Conservation (phyloP, 2,329 filamentous ascomycete genomes). For the Neobulgaria alba region DNA sequence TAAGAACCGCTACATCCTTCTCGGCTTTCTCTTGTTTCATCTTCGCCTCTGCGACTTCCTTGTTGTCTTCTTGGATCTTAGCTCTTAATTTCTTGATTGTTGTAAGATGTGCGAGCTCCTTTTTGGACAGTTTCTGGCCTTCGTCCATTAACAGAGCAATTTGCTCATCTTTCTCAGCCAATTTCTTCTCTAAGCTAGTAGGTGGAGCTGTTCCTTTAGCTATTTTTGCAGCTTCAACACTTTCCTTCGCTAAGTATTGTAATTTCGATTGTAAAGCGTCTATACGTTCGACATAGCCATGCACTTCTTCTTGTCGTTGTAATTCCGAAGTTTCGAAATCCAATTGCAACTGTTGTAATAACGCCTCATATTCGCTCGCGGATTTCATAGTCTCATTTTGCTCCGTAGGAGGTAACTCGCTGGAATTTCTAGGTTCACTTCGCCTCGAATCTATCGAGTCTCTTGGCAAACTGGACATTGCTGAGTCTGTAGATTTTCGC, state of each 20-base stretch:
- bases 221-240: slow-evolving; percentile 65
- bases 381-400: slow-evolving; percentile 1
- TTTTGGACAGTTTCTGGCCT: slow-evolving; percentile 78
- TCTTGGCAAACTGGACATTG: slow-evolving; percentile 19
- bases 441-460: slow-evolving; percentile 17
- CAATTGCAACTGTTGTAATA: slow-evolving; percentile 30
- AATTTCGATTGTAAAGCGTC: slow-evolving; percentile 89
- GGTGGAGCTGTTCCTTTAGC: slow-evolving; percentile 52
- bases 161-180: slow-evolving; percentile 84
- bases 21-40: slow-evolving; percentile 50
- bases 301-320: slow-evolving; percentile 70
- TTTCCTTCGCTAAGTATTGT: slow-evolving; percentile 75
- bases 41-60: slow-evolving; percentile 50
- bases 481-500: slow-evolving; percentile 24
- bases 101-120: slow-evolving; percentile 74
- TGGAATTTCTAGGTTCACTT: slow-evolving; percentile 22
- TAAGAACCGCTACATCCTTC: slow-evolving; percentile 39
- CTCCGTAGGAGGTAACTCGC: slow-evolving; percentile 21
- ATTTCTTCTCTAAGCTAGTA: slow-evolving; percentile 64
- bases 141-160: slow-evolving; percentile 88
- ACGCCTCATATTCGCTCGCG: slow-evolving; percentile 32
- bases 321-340: slow-evolving; percentile 25
- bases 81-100: slow-evolving; percentile 73
- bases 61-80: slow-evolving; percentile 58
- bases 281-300: slow-evolving; percentile 78